Percentiles rank a stretch among this genome's conserved stretches.
These are phyloP conservation scores for Catunica adiposa DNA, from an alignment of 2,329 filamentous ascomycete genomes.

Conservation along the genomic window DNA sequence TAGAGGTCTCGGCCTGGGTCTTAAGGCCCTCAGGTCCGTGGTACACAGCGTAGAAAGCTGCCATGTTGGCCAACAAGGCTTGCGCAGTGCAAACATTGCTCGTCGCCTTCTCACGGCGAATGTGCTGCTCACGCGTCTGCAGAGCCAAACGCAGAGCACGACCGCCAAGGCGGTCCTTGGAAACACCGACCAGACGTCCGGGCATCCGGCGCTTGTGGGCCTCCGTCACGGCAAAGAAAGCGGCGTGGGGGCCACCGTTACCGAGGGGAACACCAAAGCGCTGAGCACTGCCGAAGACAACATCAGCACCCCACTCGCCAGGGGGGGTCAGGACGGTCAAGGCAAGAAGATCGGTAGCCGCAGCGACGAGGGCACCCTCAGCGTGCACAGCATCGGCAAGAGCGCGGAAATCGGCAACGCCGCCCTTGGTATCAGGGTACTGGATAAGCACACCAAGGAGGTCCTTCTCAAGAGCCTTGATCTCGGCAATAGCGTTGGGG, in stretches of 20 bases:
- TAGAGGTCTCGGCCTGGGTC: constrained; percentile 63
- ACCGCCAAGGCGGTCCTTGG: constrained; percentile 73
- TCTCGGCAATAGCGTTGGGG: constrained; percentile 40
- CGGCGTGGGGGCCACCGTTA: constrained; percentile 86
- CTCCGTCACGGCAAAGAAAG: constrained; percentile 84
- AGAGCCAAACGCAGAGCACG: constrained; percentile 69
- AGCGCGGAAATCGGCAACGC: constrained; percentile 55
- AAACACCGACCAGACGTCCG: constrained; percentile 75
- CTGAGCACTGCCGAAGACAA: constrained; percentile 86
- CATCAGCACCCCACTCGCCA: constrained; percentile 86
- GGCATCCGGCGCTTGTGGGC: constrained; percentile 92
- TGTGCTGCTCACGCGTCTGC: constrained; percentile 91
- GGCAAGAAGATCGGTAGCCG: constrained; percentile 77
- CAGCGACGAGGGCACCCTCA: constrained; percentile 63
- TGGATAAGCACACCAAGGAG: constrained; percentile 84
- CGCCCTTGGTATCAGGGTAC: constrained; percentile 80
- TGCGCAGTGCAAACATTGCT: constrained; percentile 97
- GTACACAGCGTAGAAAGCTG: constrained; percentile 83
- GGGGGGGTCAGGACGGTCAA: constrained; percentile 77
- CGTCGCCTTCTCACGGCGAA: constrained; percentile 87
- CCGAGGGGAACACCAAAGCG: constrained; percentile 83
- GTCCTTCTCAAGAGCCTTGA: constrained; percentile 62
- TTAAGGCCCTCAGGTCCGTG: constrained; percentile 74
- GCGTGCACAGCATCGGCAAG: constrained; percentile 66
- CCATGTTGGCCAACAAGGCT: constrained; percentile 89